Evolutionary conservation across 2,329 filamentous ascomycete species (phyloP), one percentile per base, ranked within the genome.

Genomic region (Helotiales sp.): DNA sequence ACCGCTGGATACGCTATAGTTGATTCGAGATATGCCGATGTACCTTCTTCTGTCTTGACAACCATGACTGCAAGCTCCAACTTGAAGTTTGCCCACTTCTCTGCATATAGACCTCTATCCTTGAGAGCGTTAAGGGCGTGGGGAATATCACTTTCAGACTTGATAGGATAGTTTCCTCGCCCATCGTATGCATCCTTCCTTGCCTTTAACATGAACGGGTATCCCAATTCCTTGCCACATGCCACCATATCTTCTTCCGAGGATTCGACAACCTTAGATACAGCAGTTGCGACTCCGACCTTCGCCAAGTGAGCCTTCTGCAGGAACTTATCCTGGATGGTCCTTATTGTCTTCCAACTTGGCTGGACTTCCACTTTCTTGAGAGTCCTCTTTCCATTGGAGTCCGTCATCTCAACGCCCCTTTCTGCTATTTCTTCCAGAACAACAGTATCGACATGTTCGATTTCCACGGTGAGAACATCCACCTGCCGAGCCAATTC

Each of bases 61-160:
- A 97, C 93, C 86, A 98, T 96, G 65, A 96, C 93, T 5, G 95
- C 90, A 53, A 98, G 78, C 76, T 98, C 93, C 76, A 89, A 87
- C 66, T 82, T 82, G 74, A 97, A 98, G 22, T 90, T 83, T 12
- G 90, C 88, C 84, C 64, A 66, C 73, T 90, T 90, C 76, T 98
- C 93, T 0, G 91, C 93, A 69, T 97, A 98, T 40, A 96, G 79
- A 2, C 87, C 83, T 19, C 90, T 76, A 15, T 82, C 83, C 40
- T 86, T 86, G 49, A 98, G 81, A 1, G 86, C 84, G 57, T 87
- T 76, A 19, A 90, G 76, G 0, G 91, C 92, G n/a, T 79, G 78
- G 22, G 83, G 79, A 58, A 89, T 82, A 61, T 88, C 84, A 12
- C 74, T 75, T 57, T 79, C 76, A 1, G 78, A 80, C 66, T 80